These are phyloP conservation scores for Diaporthe sp. DNA, from an alignment of 2,329 filamentous ascomycete genomes.

Conservation along the genomic window DNA sequence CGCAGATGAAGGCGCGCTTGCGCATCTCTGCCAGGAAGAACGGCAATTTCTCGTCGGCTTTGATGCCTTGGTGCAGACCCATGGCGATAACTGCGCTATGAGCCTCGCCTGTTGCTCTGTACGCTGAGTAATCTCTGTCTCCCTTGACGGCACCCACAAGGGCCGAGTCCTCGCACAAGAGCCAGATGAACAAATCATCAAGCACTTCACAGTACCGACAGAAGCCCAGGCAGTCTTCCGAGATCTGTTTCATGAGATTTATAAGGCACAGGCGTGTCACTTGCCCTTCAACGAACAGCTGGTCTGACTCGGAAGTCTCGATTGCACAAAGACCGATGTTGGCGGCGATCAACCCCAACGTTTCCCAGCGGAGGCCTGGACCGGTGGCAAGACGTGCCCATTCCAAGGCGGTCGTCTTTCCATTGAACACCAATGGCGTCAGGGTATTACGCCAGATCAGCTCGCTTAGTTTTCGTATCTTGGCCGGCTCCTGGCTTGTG, in stretches of 20 bases:
- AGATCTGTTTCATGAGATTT: constrained; percentile 49
- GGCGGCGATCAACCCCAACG: constrained; percentile 52
- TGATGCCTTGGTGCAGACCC: constrained; percentile 51
- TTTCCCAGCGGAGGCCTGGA: constrained; percentile 52
- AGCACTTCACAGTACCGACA: constrained; percentile 51
- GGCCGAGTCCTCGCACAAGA: constrained; percentile 47
- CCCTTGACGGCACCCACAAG: constrained; percentile 48
- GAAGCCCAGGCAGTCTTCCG: constrained; percentile 50
- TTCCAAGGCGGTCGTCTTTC: constrained; percentile 47
- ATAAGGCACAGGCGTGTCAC: constrained; percentile 47
- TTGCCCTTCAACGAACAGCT: constrained; percentile 48
- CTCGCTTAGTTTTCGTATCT: constrained; percentile 51
- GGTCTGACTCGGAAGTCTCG: constrained; percentile 47
- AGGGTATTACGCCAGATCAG: constrained; percentile 53
- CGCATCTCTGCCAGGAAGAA: constrained; percentile 52
- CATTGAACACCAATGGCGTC: constrained; percentile 47
- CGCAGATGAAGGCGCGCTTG: constrained; percentile 45
- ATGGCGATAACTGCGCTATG: constrained; percentile 50
- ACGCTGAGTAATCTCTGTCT: constrained; percentile 48
- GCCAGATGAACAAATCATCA: constrained; percentile 52
- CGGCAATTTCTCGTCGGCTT: constrained; percentile 48
- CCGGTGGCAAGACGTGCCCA: constrained; percentile 50
- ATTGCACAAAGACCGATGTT: constrained; percentile 48
- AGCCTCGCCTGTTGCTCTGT: constrained; percentile 50
- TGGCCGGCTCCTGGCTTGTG: constrained; percentile 50